phyloP scores from a whole-genome alignment of 2,329 filamentous ascomycete genomes.

The Pseudogymnoascus destructans region DNA sequence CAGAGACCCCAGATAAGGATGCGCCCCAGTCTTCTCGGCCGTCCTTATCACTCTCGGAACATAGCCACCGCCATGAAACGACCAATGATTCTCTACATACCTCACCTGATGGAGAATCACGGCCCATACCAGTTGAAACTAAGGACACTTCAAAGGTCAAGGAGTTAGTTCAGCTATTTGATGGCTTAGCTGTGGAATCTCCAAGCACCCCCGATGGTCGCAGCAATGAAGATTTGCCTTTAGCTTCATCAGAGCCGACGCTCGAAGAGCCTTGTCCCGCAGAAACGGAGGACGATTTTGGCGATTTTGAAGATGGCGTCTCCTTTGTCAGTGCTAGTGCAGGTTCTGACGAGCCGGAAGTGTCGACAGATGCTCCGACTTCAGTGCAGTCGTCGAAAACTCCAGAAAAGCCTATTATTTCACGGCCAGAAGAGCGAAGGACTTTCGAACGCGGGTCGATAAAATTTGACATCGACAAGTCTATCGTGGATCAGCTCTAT shows the following conservation, averaged over 20 bases:
- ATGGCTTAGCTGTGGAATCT: constrained; percentile 17
- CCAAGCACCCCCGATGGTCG: constrained; percentile 6
- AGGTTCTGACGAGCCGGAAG: constrained; percentile 12
- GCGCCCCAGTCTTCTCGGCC: constrained; percentile 17
- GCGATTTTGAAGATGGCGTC: constrained; percentile 27
- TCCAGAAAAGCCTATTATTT: background rate
- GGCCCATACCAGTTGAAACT: constrained; percentile 13
- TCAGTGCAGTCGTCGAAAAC: background rate
- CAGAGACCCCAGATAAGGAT: constrained; percentile 12
- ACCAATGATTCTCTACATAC: constrained; percentile 23
- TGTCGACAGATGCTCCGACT: background rate
- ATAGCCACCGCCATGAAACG: constrained; percentile 20
- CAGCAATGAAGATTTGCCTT: background rate
- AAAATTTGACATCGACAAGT: constrained; percentile 19
- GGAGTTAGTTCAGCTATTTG: constrained; percentile 21
- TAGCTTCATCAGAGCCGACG: background rate
- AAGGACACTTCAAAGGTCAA: constrained; percentile 20
- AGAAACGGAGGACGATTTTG: constrained; percentile 26
- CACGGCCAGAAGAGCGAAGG: background rate
- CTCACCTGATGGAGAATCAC: constrained; percentile 24
- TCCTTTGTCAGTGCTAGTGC: constrained; percentile 16
- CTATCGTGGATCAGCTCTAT: constrained; percentile 22
- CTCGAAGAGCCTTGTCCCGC: background rate
- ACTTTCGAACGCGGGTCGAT: constrained; percentile 16
- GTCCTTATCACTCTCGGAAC: constrained; percentile 23